Base-by-base conservation (phyloP, 345 rosid genomes). In the Orychophragmus violaceus region DNA sequence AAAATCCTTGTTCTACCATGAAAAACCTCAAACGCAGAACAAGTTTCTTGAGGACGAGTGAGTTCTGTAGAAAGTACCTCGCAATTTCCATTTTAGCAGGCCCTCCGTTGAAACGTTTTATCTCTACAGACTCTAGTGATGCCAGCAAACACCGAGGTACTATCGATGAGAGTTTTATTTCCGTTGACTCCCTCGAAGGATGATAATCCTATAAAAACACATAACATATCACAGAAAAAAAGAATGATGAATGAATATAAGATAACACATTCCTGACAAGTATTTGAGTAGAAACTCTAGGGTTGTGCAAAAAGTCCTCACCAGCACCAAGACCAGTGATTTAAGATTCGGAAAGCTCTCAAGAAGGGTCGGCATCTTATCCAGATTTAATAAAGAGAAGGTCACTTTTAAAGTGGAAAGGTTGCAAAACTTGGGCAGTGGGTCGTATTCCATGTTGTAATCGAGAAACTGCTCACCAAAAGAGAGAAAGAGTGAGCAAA, bases 91-190 rank as follows among this genome's bases (percentile, higher is more conserved):
- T 68, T 8, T 23, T 25, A 24, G 25, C 48, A 12, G 28, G 17
- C 24, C 16, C 7, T 66, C 62, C 55, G 9, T 21, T 9, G 16
- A 41, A 42, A 14, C 24, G 1, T 23, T 55, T 66, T 9, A 66
- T 54, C 44, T 66, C 42, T 14, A 66, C 71, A 66, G 16, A 33
- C 57, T 68, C 72, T 17, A 57, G 72, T 56, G 64, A 68, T 48
- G 72, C 45, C 33, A 57, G 8, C 49, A 68, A 58, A 68, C 72
- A 68, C 37, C 11, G 65, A 14, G 58, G 65, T 58, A 68, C 49
- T 0, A n/a, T n/a, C n/a, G 48, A 45, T 46, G 56, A 30, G 36
- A 68, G 5, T 4, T 17, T 58, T 45, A 58, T 5, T 7, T 16
- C 6, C 36, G 0, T 21, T 12, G 5, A 25, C 14, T 17, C 36